Conservation (phyloP, 2,329 filamentous ascomycete species). For the Colletotrichum destructivum region DNA sequence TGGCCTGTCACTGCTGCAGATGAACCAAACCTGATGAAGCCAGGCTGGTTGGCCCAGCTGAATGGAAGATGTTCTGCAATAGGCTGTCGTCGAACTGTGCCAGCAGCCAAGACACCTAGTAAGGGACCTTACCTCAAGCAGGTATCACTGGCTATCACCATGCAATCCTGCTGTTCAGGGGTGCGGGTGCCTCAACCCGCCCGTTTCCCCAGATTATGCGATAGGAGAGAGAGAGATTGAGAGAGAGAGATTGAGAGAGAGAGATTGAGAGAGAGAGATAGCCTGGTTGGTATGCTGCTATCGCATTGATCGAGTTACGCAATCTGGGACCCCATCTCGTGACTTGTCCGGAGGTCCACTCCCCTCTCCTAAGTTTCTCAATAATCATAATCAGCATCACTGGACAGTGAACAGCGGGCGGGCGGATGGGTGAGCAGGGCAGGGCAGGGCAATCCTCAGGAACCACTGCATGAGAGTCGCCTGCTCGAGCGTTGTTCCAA, state of each 20-base stretch:
- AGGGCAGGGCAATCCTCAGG: slow-evolving; percentile 17
- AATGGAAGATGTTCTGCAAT: not conserved
- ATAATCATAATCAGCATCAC: slow-evolving; percentile 11
- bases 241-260: too few species aligned
- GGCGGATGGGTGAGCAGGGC: too few species aligned
- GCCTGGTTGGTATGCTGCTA: slow-evolving; percentile 29
- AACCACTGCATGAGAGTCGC: slow-evolving; percentile 30
- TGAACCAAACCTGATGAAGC: not conserved
- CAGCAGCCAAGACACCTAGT: slow-evolving; percentile 18
- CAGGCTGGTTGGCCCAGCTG: slow-evolving; percentile 7
- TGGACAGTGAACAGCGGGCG: not conserved
- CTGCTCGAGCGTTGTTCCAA: slow-evolving; percentile 36
- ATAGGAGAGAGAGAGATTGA: not conserved
- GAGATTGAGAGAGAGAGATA: slow-evolving; percentile 2
- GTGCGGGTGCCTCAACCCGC: slow-evolving; percentile 24
- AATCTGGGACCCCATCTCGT: slow-evolving; percentile 32
- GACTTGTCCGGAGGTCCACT: slow-evolving; percentile 37
- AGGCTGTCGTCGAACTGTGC: not conserved
- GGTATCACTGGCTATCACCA: not conserved
- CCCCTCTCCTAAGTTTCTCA: not conserved
- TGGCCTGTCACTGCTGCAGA: slow-evolving; percentile 14
- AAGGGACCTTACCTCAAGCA: too few species aligned
- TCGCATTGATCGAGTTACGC: slow-evolving; percentile 39
- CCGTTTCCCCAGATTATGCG: slow-evolving; percentile 36
- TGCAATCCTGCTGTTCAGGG: slow-evolving; percentile 17